Evolutionary conservation across 495 filamentous ascomycete genomes (phyloP).

Genomic region (Lindgomyces ingoldianus): DNA sequence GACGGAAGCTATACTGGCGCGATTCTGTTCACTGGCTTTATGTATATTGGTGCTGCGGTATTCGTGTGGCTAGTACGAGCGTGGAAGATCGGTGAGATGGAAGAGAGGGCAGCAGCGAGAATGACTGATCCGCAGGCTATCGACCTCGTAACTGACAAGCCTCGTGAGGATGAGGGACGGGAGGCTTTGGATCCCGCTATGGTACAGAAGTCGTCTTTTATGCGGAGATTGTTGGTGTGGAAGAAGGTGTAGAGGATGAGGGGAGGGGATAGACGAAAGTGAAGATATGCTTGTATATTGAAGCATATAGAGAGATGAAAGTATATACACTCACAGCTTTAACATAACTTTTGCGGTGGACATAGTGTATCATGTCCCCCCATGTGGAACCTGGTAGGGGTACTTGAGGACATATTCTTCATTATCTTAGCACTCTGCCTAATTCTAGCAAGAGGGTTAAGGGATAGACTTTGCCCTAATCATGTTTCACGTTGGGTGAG

Average conservation of each 20-base stretch:
- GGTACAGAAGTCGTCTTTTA: conserved; percentile 16
- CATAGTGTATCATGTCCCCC: no score
- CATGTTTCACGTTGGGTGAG: no score
- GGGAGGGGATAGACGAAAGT: neutral
- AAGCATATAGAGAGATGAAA: neutral
- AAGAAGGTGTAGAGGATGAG: conserved; percentile 25
- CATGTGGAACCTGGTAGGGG: no score
- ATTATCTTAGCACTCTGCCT: no score
- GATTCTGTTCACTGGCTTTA: conserved; percentile 66
- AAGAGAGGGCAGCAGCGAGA: conserved; percentile 35
- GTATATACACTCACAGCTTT: neutral
- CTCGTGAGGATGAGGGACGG: neutral
- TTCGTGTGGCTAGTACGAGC: conserved; percentile 57
- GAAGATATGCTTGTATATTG: neutral
- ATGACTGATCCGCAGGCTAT: neutral
- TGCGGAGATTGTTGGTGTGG: conserved; percentile 35
- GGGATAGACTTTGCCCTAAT: no score
- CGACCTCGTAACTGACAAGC: neutral
- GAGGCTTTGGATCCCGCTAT: neutral
- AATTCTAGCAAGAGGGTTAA: no score
- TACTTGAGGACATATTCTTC: no score
- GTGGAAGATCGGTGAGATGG: conserved; percentile 63
- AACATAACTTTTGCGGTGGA: no score
- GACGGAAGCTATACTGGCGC: conserved; percentile 58
- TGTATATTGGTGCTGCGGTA: conserved; percentile 62